Percentiles rank a stretch among this genome's conserved stretches.
Conservation (phyloP, 2,329 filamentous ascomycete species). For the Ophiocordyceps camponoti-floridani region DNA sequence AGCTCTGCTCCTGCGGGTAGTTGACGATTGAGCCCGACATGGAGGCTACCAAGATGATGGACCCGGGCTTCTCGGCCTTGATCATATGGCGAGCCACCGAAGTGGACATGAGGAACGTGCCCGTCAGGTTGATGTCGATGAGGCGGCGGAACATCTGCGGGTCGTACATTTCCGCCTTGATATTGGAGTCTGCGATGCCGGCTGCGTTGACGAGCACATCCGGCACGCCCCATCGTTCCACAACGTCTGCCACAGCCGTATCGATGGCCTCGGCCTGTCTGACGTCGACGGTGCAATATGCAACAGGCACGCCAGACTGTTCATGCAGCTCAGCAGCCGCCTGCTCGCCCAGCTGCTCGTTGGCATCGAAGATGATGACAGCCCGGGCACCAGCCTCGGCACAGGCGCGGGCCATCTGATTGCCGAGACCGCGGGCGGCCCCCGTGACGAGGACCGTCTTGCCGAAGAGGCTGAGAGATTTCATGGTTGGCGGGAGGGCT, state of each 20-base stretch:
- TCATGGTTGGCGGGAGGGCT: constrained; percentile 44
- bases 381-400: constrained; percentile 59
- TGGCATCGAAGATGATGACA: constrained; percentile 59
- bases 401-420: constrained; percentile 63
- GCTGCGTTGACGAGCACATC: constrained; percentile 68
- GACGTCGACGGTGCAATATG: constrained; percentile 66
- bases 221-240: constrained; percentile 47
- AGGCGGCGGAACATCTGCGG: constrained; percentile 59
- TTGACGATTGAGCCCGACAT: constrained; percentile 78
- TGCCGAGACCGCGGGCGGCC: constrained; percentile 59
- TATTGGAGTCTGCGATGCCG: constrained; percentile 69
- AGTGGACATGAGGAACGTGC: constrained; percentile 62
- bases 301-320: constrained; percentile 54
- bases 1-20: constrained; percentile 68
- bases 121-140: constrained; percentile 68
- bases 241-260: constrained; percentile 48
- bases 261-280: constrained; percentile 53
- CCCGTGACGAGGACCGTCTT: constrained; percentile 60
- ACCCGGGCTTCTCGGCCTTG: constrained; percentile 49
- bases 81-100: constrained; percentile 59
- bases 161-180: constrained; percentile 64
- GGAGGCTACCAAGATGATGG: constrained; percentile 58
- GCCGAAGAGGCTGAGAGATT: constrained; percentile 49
- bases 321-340: constrained; percentile 51
- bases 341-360: constrained; percentile 55